A percentile compares a stretch with the other conserved stretches of the same genome.
Conservation (phyloP, 495 filamentous ascomycete genomes). For the Saxophila tyrrhenica region DNA sequence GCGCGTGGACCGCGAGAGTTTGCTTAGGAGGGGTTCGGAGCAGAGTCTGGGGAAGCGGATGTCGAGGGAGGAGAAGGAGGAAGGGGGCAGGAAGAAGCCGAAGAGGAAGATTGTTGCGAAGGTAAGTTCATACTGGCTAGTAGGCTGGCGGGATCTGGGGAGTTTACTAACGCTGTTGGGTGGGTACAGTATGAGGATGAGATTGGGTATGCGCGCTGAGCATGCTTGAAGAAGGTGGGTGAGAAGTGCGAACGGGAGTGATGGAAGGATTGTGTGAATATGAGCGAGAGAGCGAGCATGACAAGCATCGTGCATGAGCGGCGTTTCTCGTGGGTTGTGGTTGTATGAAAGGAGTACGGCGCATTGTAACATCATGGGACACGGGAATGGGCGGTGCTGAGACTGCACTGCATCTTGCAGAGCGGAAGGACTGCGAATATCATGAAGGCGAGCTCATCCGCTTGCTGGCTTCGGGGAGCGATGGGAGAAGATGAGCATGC, state of each 20-base stretch:
- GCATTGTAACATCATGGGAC: neutral
- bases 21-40: slow-evolving; percentile 29
- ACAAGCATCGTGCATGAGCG: neutral
- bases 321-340: neutral
- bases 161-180: neutral
- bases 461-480: neutral
- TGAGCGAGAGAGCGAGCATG: neutral
- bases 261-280: too few relatives aligned
- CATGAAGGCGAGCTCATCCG: neutral
- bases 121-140: too few relatives aligned
- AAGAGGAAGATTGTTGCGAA: slow-evolving; percentile 5
- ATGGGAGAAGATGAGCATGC: neutral
- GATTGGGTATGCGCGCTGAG: slow-evolving; percentile 1
- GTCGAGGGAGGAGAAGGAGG: slow-evolving; percentile 4
- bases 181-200: slow-evolving; percentile 49
- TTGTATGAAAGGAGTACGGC: too few relatives aligned
- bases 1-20: slow-evolving; percentile 63
- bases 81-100: slow-evolving; percentile 3
- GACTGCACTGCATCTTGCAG: too few relatives aligned
- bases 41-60: slow-evolving; percentile 2
- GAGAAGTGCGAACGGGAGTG: too few relatives aligned
- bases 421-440: neutral
- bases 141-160: neutral
- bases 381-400: too few relatives aligned
- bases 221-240: too few relatives aligned